Base-by-base conservation (phyloP, 1,284 basidiomycete species). In the Xerocomus nothofagi region DNA sequence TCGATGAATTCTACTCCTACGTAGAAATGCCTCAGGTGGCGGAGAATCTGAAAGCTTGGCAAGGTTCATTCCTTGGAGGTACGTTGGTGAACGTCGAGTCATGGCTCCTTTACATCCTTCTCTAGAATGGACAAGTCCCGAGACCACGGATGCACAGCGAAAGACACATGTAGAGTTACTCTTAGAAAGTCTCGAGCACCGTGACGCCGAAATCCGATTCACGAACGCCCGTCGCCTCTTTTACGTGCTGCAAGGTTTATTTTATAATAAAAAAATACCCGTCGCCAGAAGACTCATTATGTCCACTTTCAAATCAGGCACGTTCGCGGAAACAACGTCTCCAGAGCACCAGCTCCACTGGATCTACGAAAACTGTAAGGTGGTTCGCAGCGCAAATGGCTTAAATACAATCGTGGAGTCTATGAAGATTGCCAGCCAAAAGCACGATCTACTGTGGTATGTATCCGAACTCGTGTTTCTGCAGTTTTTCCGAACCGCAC, bases 1-100 rank as follows among this genome's bases (percentile, higher is more conserved):
- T 99, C 39, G 91, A 98, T 57, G 97, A 99, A 71, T 98, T 99
- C 73, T 99, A 97, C 72, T 93, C 93, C 23, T 99, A 98, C 72
- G 87, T 96, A 50, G 96, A 99, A 73, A 93, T 94, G 77, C 84
- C 88, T 1, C 90, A 94, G 66, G 85, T 95, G 14, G 82, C 84
- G 3, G 91, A 95, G 75, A 94, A 94, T 67, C 73, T 91, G 54
- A 86, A 84, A 60, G 86, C 88, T 38, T 98, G 93, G 88, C 82
- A 88, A 61, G 87, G 88, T 37, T 90, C 86, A 36, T 93, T 91
- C 65, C 70, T 77, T 31, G 82, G 82, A 69, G 86, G 91, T 87
- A 61, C 57, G 78, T 71, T 42, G 24, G 32, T 37, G 18, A 41
- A 41, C 43, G n/a, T 51, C 9, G 5, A 36, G 11, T 47, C 38